Percentiles rank a stretch among this genome's conserved stretches.
phyloP scores from a whole-genome alignment of 2,329 filamentous ascomycete genomes.

The Coniochaeta sp. region DNA sequence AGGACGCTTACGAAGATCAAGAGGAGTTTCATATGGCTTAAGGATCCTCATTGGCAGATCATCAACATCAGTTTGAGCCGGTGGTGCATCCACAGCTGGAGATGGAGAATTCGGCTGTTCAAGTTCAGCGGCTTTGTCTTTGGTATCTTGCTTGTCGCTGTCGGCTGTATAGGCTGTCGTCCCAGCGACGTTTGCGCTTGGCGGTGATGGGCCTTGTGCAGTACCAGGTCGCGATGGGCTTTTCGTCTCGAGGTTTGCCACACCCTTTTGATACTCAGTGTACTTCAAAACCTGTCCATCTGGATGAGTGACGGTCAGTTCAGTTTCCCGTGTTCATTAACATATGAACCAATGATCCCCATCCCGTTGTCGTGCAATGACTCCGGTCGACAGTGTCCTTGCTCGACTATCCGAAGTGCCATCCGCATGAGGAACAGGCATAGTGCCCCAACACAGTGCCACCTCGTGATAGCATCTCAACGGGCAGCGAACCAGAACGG shows the following conservation, averaged over 20 bases:
- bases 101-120: no score
- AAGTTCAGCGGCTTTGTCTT: not conserved
- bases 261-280: not conserved
- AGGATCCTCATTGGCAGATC: not conserved
- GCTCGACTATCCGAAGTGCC: no score
- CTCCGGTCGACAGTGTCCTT: no score
- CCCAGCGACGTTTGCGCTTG: not conserved
- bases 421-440: no score
- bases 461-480: not conserved
- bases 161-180: no score
- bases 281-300: not conserved
- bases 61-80: not conserved
- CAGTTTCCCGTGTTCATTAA: not conserved
- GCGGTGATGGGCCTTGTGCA: not conserved
- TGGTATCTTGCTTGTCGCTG: no score
- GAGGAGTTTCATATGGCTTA: slow-evolving; percentile 3
- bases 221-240: not conserved
- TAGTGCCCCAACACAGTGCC: not conserved
- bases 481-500: not conserved
- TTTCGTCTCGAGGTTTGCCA: not conserved
- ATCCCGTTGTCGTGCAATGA: no score
- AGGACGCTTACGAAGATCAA: slow-evolving; percentile 7
- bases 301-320: not conserved
- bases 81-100: not conserved
- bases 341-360: no score